Evolutionary conservation across 2,329 filamentous ascomycete species (phyloP).

Genomic region (Ophiostoma angusticollis): DNA sequence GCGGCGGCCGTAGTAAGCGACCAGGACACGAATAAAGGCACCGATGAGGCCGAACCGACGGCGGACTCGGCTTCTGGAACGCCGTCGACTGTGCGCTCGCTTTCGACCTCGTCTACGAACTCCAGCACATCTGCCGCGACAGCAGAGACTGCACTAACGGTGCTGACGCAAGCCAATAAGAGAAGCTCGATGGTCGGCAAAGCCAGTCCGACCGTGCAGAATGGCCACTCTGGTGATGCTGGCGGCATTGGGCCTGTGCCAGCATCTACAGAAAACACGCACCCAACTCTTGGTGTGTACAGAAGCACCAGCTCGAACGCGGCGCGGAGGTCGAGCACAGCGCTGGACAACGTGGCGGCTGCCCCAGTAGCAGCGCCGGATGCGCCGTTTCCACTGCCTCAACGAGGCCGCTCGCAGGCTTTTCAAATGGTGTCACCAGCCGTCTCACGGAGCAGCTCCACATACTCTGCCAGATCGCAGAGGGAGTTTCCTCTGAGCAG

Average conservation of each 20-base stretch:
- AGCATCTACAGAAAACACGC: too few species aligned
- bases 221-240: too few species aligned
- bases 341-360: neutral
- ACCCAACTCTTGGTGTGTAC: too few species aligned
- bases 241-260: neutral
- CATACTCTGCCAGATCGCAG: slow-evolving; percentile 4
- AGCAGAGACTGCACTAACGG: slow-evolving; percentile 4
- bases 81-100: slow-evolving; percentile 12
- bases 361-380: neutral
- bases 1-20: neutral
- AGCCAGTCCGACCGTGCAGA: too few species aligned
- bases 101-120: slow-evolving; percentile 16
- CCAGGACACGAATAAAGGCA: neutral
- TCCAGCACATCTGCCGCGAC: slow-evolving; percentile 11
- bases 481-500: too few species aligned
- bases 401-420: neutral
- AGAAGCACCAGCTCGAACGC: slow-evolving; percentile 4
- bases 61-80: slow-evolving; percentile 1
- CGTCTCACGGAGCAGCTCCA: slow-evolving; percentile 9
- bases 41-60: neutral
- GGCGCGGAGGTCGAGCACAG: neutral
- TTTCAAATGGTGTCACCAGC: neutral
- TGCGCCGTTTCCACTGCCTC: too few species aligned
- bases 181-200: neutral
- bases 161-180: neutral